Evolutionary conservation across 2,329 filamentous ascomycete species (phyloP), one percentile per base, ranked within the genome.

Genomic region (Penicillium sp.): DNA sequence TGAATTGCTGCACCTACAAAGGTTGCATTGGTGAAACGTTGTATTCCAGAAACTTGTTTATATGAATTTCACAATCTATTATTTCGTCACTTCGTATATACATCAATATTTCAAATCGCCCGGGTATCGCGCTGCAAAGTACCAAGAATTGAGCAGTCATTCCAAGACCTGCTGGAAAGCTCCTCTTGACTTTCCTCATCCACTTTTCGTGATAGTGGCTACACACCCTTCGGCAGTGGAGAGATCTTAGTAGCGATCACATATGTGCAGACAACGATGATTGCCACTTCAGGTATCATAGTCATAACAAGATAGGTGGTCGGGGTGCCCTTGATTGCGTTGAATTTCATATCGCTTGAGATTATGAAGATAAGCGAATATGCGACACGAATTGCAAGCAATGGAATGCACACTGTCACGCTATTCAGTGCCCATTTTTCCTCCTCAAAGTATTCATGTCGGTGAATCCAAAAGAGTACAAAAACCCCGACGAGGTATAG

Each of bases 251-350:
- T 16, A 6, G 11, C 11, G 24, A 50, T 50, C 7, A 54, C 28
- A 13, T 31, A 50, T 3, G 40, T 54, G n/a, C 52, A 54, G 5
- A 54, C 24, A 9, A 13, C 31, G n/a, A 59, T 52, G 8, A 57
- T 59, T 2, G 31, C 36, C 3, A 57, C 42, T 26, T 56, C 51
- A 3, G 59, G 59, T 18, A 57, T 26, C 59, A 57, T 55, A 2
- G 51, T 57, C 59, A 61, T 57, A 5, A 54, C 16, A 10, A 61
- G 40, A 49, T 57, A 59, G 9, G 51, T 47, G 6, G 54, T 55
- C n/a, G 51, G 18, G 39, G 55, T 36, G 3, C 54, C 56, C 47
- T 54, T 61, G 29, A 59, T 56, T 9, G 59, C 49, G 40, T 59
- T 59, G 39, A 48, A 54, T 5, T 45, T 46, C 56, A 61, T 56